These are phyloP conservation scores for Backusella westeae DNA, from an alignment of 192 early-diverging fungal species.

Conservation along the genomic window DNA sequence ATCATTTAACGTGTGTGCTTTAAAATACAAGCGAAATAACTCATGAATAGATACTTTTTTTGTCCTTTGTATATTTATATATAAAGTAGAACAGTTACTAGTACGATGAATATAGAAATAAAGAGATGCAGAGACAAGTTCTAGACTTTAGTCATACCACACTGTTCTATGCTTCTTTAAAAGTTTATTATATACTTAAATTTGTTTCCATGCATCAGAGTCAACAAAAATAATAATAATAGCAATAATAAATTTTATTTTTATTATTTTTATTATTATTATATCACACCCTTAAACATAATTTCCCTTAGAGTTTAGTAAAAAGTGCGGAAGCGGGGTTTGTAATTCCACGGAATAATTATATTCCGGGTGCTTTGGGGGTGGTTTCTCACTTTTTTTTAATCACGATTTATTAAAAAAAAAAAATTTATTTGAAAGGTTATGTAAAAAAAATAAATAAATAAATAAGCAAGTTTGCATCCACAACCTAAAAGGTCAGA, in stretches of 20 bases:
- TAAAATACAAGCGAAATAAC: not conserved
- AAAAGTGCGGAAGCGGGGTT: too few species aligned
- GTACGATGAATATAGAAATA: not conserved
- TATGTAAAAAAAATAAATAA: too few species aligned
- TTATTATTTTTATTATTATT: too few species aligned
- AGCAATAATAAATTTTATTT: too few species aligned
- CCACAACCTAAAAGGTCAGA: too few species aligned
- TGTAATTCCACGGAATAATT: too few species aligned
- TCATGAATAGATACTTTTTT: not conserved
- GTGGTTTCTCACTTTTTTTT: too few species aligned
- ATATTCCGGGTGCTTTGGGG: too few species aligned
- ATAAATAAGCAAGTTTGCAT: too few species aligned
- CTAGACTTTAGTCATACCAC: not conserved
- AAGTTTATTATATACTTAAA: not conserved
- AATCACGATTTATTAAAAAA: too few species aligned
- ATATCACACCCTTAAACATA: not conserved
- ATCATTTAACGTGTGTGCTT: not conserved
- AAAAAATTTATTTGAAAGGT: too few species aligned
- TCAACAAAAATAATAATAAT: not conserved
- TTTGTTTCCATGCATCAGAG: not conserved
- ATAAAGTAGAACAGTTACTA: not conserved
- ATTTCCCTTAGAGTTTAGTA: too few species aligned
- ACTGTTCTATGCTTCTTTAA: not conserved
- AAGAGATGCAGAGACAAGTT: not conserved
- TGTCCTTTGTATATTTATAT: not conserved